These are phyloP conservation scores for Ophiostoma angusticollis DNA, from an alignment of 2,329 filamentous ascomycete genomes.

Conservation along the genomic window DNA sequence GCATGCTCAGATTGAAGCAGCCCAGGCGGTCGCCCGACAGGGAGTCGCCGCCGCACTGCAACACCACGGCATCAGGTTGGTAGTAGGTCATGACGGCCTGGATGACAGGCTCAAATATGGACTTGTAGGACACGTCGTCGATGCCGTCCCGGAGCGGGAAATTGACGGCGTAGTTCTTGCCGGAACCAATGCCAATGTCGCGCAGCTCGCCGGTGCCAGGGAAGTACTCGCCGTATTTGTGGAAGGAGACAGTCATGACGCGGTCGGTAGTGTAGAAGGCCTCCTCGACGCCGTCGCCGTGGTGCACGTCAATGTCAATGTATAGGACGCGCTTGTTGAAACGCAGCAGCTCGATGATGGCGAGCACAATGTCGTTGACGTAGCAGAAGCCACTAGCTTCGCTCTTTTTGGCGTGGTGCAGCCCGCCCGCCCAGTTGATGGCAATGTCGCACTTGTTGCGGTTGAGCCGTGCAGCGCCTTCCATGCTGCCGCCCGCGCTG, in stretches of 20 bases:
- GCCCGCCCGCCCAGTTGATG: slow-evolving; percentile 93
- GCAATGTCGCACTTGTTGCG: slow-evolving; percentile 91
- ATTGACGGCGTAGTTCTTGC: slow-evolving; percentile 83
- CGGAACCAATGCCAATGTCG: slow-evolving; percentile 75
- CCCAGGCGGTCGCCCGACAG: slow-evolving; percentile 88
- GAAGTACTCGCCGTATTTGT: slow-evolving; percentile 96
- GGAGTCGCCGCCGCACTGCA: slow-evolving; percentile 93
- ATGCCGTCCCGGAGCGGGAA: slow-evolving; percentile 88
- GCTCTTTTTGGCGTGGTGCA: slow-evolving; percentile 95
- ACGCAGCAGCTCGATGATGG: slow-evolving; percentile 81
- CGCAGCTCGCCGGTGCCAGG: slow-evolving; percentile 80
- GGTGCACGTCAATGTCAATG: slow-evolving; percentile 82
- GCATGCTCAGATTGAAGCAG: slow-evolving; percentile 96
- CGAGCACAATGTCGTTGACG: slow-evolving; percentile 93
- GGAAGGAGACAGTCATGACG: slow-evolving; percentile 83
- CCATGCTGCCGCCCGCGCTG: slow-evolving; percentile 86
- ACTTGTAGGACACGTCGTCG: slow-evolving; percentile 77
- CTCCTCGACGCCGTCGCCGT: slow-evolving; percentile 75
- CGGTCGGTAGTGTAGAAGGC: slow-evolving; percentile 75
- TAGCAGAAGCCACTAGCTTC: slow-evolving; percentile 98
- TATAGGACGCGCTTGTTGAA: slow-evolving; percentile 93
- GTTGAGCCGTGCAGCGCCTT: slow-evolving; percentile 80
- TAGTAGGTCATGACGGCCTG: slow-evolving; percentile 77
- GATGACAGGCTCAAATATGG: slow-evolving; percentile 85
- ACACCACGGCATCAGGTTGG: slow-evolving; percentile 78